phyloP scores from a whole-genome alignment of 192 early-diverging fungal genomes.

The Jimgerdemannia flammicorona region DNA sequence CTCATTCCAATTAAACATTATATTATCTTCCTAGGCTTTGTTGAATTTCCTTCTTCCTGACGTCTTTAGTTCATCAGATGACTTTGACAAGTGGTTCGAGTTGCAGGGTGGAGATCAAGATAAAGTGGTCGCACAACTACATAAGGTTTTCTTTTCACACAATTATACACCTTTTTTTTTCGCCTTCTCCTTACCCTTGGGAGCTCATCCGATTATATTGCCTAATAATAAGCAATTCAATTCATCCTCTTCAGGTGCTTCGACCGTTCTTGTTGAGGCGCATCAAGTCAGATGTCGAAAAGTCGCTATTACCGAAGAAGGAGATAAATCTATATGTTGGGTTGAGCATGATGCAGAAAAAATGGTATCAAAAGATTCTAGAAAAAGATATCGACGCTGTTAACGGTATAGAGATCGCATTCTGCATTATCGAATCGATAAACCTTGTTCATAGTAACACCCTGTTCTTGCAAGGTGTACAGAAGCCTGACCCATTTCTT shows the following conservation, averaged over 20 bases:
- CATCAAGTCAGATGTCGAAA: slow-evolving; percentile 95
- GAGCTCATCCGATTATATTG: neutral
- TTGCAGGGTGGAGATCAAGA: slow-evolving; percentile 71
- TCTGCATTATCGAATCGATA: no score
- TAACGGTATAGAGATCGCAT: slow-evolving; percentile 56
- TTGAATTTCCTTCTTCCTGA: slow-evolving; percentile 97
- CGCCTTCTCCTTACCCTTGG: slow-evolving; percentile 3
- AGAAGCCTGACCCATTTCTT: neutral
- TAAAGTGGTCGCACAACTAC: slow-evolving; percentile 53
- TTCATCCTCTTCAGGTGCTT: slow-evolving; percentile 47
- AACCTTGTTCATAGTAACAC: no score
- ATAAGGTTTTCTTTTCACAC: slow-evolving; percentile 38
- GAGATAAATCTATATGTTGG: slow-evolving; percentile 90
- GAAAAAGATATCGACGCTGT: slow-evolving; percentile 97
- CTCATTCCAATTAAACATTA: neutral
- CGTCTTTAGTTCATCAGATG: slow-evolving; percentile 90
- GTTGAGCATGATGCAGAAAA: slow-evolving; percentile 90
- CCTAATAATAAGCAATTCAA: neutral
- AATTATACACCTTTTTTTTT: slow-evolving; percentile 24
- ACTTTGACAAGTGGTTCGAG: slow-evolving; percentile 95
- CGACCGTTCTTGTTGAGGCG: slow-evolving; percentile 86
- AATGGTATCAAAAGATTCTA: slow-evolving; percentile 93
- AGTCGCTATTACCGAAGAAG: slow-evolving; percentile 93
- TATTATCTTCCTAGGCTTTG: slow-evolving; percentile 50
- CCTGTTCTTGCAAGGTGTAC: no score